Conservation (phyloP, 2,329 filamentous ascomycete species). For the Pestalotiopsis sp. region DNA sequence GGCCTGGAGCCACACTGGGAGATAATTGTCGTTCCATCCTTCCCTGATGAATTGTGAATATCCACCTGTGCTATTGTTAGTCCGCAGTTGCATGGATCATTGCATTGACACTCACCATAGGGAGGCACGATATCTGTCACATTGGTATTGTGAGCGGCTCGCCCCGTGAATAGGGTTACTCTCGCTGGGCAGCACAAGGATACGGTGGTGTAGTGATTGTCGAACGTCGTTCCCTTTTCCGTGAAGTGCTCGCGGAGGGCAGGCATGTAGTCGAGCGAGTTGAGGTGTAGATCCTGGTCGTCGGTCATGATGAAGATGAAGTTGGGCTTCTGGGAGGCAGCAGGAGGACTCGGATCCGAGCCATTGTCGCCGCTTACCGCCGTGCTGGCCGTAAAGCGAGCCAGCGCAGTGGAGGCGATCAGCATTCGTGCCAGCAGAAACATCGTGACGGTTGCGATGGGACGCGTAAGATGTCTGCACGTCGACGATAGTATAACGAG, state of each 20-base stretch:
- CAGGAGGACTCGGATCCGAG: background rate
- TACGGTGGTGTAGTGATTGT: conserved; percentile 60
- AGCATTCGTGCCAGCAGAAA: background rate
- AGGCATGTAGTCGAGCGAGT: conserved; percentile 58
- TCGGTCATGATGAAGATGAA: conserved; percentile 65
- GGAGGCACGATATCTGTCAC: conserved; percentile 55
- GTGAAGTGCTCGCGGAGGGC: conserved; percentile 51
- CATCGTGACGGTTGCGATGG: background rate
- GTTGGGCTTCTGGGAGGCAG: conserved; percentile 39
- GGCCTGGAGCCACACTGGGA: conserved; percentile 59
- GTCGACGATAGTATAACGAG: background rate
- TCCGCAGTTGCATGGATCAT: conserved; percentile 38
- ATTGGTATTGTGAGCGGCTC: conserved; percentile 65
- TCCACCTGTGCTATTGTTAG: conserved; percentile 36
- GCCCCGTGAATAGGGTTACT: conserved; percentile 61
- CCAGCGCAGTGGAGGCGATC: background rate
- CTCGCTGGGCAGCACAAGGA: conserved; percentile 60
- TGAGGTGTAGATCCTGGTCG: conserved; percentile 61
- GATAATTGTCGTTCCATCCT: conserved; percentile 56
- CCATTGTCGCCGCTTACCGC: background rate
- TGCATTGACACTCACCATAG: conserved; percentile 44
- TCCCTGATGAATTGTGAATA: conserved; percentile 57
- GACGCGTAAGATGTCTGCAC: conserved; percentile 2
- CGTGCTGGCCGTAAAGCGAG: background rate
- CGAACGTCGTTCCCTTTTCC: conserved; percentile 55